Base-by-base conservation (phyloP, 768 basidiomycete genomes). In the Dacryopinax spathularia region DNA sequence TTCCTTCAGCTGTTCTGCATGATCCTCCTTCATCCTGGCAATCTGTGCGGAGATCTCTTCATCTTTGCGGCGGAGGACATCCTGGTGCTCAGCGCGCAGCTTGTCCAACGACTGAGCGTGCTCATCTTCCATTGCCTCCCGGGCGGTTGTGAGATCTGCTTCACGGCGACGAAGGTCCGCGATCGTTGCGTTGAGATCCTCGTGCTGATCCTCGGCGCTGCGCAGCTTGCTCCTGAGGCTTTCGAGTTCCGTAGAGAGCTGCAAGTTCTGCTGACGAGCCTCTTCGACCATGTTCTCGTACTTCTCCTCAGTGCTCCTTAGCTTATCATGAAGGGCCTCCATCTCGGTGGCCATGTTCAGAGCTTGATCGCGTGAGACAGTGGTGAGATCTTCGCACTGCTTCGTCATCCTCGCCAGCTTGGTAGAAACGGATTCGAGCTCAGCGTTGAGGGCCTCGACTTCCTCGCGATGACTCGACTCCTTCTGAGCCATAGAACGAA, bases 401-500 rank as follows among this genome's bases (percentile, higher is more conserved):
- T 88, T 81, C 63, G 85, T 84, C 6, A 75, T 63, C 48, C 68
- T 68, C 1, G 67, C 67, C 43, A 78, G 73, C 63, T 76, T 70
- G 6, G 65, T 87, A 82, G 67, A 85, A 79, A 69, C 68, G 44
- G 69, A 68, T 1, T 68, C 72, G 25, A 96, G 78, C 69, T 94
- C 83, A 15, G 76, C 70, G 43, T 84, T 85, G 66, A 97, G 79
- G 33, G 77, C 77, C 39, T 90, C 85, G 29, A 96, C 87, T 25
- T 82, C 72, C 70, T 95, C 90, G 34, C 84, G 83, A 72, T 98
- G 95, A 34, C 84, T 79, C 2, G 90, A 87, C 73, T 99, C 96
- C 73, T 98, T 98, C 76, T 90, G 87, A 1, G 94, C 94, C 95
- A 98, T 97, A 1, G 95, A 91, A 66, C 92, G 39, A 22, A 41